These are phyloP conservation scores for Proliferodiscus dingleyae DNA, from an alignment of 2,329 filamentous ascomycete species.

Conservation along the genomic window DNA sequence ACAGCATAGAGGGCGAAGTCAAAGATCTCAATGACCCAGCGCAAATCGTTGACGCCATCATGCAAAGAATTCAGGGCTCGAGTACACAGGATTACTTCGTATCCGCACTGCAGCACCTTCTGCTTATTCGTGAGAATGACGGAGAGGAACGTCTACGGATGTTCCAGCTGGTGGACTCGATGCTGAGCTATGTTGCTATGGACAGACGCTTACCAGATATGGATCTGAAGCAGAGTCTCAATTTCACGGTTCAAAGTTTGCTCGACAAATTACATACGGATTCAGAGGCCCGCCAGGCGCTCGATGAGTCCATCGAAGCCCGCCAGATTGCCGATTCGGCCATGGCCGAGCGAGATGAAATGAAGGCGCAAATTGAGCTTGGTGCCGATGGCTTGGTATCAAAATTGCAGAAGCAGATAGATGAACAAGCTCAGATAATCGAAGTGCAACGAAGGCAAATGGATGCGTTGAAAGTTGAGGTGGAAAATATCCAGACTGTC, in stretches of 20 bases:
- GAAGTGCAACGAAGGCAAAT: constrained; percentile 82
- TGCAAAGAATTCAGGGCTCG: constrained; percentile 74
- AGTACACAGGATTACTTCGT: constrained; percentile 93
- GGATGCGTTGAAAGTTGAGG: constrained; percentile 81
- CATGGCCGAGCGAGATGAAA: constrained; percentile 93
- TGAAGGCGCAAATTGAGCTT: constrained; percentile 80
- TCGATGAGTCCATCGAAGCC: constrained; percentile 86
- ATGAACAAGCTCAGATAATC: constrained; percentile 87
- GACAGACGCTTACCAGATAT: constrained; percentile 91
- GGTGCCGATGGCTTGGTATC: constrained; percentile 90
- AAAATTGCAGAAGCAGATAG: constrained; percentile 89
- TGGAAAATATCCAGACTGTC: constrained; percentile 79
- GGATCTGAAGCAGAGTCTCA: constrained; percentile 95
- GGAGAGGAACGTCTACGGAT: constrained; percentile 87
- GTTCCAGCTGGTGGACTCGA: constrained; percentile 98
- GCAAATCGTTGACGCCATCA: constrained; percentile 92
- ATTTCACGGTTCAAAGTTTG: constrained; percentile 93
- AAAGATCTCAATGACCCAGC: constrained; percentile 90
- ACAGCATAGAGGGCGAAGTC: constrained; percentile 60
- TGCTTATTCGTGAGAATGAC: constrained; percentile 87
- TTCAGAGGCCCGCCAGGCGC: constrained; percentile 84
- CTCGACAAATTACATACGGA: constrained; percentile 96
- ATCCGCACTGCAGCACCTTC: constrained; percentile 88
- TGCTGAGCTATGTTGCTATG: constrained; percentile 99
- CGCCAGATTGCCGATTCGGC: constrained; percentile 92